phyloP scores from a whole-genome alignment of 2,329 filamentous ascomycete species.

The Pseudogymnoascus sp. region DNA sequence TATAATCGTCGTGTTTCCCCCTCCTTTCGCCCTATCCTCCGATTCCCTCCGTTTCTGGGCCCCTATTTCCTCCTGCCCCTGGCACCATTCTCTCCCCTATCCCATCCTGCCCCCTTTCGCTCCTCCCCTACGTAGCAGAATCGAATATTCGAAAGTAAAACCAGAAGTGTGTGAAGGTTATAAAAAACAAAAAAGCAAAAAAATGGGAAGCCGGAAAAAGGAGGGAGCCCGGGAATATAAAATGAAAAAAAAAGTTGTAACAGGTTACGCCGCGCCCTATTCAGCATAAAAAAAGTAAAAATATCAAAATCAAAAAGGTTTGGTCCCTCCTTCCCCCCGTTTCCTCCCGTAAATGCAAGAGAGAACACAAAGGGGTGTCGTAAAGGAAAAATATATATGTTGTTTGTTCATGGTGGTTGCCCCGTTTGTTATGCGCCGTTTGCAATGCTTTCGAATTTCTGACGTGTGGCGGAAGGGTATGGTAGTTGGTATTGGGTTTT shows the following conservation, averaged over 20 bases:
- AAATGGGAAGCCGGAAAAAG: background rate
- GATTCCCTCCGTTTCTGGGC: background rate
- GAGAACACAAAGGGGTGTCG: background rate
- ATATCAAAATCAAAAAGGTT: background rate
- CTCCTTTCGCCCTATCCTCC: background rate
- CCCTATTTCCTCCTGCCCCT: background rate
- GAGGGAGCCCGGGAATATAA: background rate
- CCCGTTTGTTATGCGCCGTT: conserved; percentile 1
- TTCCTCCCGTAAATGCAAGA: conserved; percentile 1
- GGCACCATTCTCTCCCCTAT: background rate
- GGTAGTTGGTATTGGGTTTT: background rate
- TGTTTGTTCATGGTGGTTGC: conserved; percentile 5
- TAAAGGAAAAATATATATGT: background rate
- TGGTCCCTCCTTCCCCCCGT: background rate
- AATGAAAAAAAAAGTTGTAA: background rate
- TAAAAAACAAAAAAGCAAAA: background rate
- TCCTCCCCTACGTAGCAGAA: background rate
- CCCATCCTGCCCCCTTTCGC: background rate
- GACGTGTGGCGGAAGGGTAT: background rate
- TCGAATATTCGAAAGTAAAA: conserved; percentile 3
- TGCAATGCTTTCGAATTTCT: conserved; percentile 8
- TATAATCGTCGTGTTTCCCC: conserved; percentile 4
- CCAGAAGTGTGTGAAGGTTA: background rate
- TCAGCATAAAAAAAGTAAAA: background rate
- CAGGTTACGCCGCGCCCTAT: background rate